Evolutionary conservation across 1,284 basidiomycete genomes (phyloP).

Genomic region (Thecaphora thlaspeos): DNA sequence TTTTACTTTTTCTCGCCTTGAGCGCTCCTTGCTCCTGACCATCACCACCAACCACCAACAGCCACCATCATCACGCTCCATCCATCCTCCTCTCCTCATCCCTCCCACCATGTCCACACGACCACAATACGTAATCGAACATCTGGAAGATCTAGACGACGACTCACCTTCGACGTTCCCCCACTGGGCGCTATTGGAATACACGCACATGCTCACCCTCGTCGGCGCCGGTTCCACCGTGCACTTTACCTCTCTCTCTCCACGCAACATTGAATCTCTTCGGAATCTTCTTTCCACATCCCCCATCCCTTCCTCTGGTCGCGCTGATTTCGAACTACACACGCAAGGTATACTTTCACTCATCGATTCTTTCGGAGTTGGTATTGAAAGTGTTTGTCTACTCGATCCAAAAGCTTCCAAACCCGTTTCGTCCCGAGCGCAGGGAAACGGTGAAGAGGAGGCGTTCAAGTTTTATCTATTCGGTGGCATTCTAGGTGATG

Average conservation of each 20-base stretch:
- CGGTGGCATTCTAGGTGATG: conserved; percentile 69
- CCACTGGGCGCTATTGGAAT: conserved; percentile 54
- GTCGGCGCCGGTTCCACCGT: conserved; percentile 69
- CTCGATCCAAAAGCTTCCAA: conserved; percentile 49
- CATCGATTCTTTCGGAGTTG: conserved; percentile 63
- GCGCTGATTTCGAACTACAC: conserved; percentile 63
- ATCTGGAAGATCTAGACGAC: conserved; percentile 57
- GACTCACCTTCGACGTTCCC: conserved; percentile 48
- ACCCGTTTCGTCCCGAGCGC: conserved; percentile 21
- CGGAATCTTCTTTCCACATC: conserved; percentile 34
- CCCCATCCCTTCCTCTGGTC: conserved; percentile 25
- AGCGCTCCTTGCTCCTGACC: background rate
- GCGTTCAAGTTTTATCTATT: conserved; percentile 49
- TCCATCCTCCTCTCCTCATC: background rate
- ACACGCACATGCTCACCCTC: conserved; percentile 79
- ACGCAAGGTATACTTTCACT: conserved; percentile 68
- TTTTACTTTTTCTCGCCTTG: background rate
- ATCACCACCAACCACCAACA: no score
- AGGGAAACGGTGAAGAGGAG: background rate
- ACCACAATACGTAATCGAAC: conserved; percentile 56
- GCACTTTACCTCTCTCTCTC: conserved; percentile 80
- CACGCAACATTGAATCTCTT: conserved; percentile 68
- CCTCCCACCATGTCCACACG: conserved; percentile 7
- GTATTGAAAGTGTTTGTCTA: conserved; percentile 59
- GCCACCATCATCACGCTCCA: background rate